These are phyloP conservation scores for Recurvomyces mirabilis DNA, from an alignment of 495 filamentous ascomycete genomes.

Conservation along the genomic window DNA sequence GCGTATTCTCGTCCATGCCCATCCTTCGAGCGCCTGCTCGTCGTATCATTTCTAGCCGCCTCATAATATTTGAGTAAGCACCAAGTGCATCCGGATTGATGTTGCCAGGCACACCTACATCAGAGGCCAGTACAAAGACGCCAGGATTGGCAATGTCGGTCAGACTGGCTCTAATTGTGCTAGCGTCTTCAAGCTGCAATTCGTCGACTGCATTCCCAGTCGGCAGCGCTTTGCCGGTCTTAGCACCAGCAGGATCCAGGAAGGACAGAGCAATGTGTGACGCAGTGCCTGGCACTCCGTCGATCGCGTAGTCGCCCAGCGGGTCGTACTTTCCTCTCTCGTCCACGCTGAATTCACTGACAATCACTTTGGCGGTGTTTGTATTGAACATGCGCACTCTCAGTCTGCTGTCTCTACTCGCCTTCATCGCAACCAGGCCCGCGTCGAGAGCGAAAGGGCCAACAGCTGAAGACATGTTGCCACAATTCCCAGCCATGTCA, in stretches of 20 bases:
- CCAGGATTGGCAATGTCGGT: slow-evolving; percentile 61
- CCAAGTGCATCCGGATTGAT: slow-evolving; percentile 45
- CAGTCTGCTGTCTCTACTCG: slow-evolving; percentile 21
- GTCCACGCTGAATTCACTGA: slow-evolving; percentile 40
- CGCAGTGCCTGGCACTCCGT: slow-evolving; percentile 52
- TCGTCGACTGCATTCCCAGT: slow-evolving; percentile 48
- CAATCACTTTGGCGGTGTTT: slow-evolving; percentile 38
- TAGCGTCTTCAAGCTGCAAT: slow-evolving; percentile 28
- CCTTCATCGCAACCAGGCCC: slow-evolving; percentile 31
- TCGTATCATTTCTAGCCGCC: slow-evolving; percentile 49
- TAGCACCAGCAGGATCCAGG: slow-evolving; percentile 53
- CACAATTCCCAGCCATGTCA: slow-evolving; percentile 61
- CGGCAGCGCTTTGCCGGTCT: slow-evolving; percentile 54
- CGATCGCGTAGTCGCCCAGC: slow-evolving; percentile 49
- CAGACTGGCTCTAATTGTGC: slow-evolving; percentile 40
- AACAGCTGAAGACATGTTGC: slow-evolving; percentile 59
- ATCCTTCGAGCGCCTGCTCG: slow-evolving; percentile 49
- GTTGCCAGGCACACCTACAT: slow-evolving; percentile 40
- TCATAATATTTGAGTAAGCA: slow-evolving; percentile 36
- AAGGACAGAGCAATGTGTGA: slow-evolving; percentile 52
- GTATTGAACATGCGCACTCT: slow-evolving; percentile 43
- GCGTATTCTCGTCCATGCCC: slow-evolving; percentile 41
- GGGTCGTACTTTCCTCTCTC: slow-evolving; percentile 39
- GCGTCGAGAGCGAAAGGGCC: slow-evolving; percentile 54
- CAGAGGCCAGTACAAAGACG: slow-evolving; percentile 47